Percentiles rank a stretch among this genome's conserved stretches.
Evolutionary conservation across 768 basidiomycete species (phyloP).

Genomic region (Sarcomyxa edulis): DNA sequence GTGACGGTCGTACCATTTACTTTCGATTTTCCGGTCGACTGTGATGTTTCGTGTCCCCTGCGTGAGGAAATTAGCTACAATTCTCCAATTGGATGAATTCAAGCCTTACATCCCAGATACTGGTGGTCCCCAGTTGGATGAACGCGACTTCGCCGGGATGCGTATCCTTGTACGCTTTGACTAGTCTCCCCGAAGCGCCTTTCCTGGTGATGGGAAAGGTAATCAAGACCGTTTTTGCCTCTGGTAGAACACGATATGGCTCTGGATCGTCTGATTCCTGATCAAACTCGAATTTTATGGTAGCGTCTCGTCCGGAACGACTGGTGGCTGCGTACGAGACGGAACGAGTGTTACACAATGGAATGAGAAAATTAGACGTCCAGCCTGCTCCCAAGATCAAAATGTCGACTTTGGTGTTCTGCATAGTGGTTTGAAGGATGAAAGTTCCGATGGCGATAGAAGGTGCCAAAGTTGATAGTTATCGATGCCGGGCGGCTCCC

Average conservation of each 20-base stretch:
- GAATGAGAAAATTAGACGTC: conserved; percentile 56
- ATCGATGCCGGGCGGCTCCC: too few relatives aligned
- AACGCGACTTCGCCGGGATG: conserved; percentile 28
- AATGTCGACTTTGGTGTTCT: conserved; percentile 34
- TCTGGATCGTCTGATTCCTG: conserved; percentile 37
- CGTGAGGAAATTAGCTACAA: neutral
- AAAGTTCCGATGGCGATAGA: conserved; percentile 2
- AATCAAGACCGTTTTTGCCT: conserved; percentile 50
- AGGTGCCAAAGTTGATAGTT: too few relatives aligned
- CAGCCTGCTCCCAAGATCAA: conserved; percentile 67
- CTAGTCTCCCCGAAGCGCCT: conserved; percentile 43
- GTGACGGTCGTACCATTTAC: conserved; percentile 48
- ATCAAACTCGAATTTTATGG: conserved; percentile 54
- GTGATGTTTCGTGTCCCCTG: neutral
- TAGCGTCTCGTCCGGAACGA: conserved; percentile 42
- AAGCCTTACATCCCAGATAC: conserved; percentile 54
- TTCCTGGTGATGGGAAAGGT: conserved; percentile 46
- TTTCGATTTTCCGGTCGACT: conserved; percentile 2
- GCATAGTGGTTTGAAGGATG: neutral
- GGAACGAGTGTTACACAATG: conserved; percentile 36
- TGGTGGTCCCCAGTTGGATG: conserved; percentile 56
- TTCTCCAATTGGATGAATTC: neutral
- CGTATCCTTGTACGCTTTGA: conserved; percentile 37
- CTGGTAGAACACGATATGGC: conserved; percentile 42
- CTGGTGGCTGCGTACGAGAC: conserved; percentile 48